phyloP scores from a whole-genome alignment of 2,329 filamentous ascomycete genomes.

The Hypoxylon sp. region DNA sequence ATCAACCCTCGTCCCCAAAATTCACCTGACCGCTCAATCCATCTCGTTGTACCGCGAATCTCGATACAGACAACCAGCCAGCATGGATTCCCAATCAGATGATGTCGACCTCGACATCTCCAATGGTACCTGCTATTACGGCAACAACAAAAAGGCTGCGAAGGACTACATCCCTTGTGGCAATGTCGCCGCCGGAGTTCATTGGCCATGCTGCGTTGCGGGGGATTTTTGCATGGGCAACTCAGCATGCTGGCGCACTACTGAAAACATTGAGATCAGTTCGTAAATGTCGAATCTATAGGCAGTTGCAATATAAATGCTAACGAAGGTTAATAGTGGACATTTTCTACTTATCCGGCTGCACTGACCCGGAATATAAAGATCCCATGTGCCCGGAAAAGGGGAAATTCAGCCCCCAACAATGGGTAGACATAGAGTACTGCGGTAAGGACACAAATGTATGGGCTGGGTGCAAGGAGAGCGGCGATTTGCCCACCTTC shows the following conservation, averaged over 20 bases:
- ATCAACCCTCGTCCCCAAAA: constrained; percentile 1
- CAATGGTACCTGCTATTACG: constrained; percentile 45
- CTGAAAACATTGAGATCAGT: constrained; percentile 20
- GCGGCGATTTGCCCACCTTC: constrained; percentile 18
- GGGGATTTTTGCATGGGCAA: constrained; percentile 43
- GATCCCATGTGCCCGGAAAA: constrained; percentile 40
- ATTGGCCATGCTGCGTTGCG: constrained; percentile 42
- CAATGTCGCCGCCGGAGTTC: constrained; percentile 34
- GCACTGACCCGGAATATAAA: constrained; percentile 42
- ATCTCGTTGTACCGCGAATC: constrained; percentile 8
- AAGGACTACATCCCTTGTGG: constrained; percentile 45
- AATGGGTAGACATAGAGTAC: constrained; percentile 35
- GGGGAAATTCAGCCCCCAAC: constrained; percentile 31
- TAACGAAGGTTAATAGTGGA: constrained; percentile 18
- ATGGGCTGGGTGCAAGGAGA: constrained; percentile 44
- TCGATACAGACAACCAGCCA: constrained; percentile 19
- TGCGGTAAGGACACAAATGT: constrained; percentile 23
- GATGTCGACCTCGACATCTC: constrained; percentile 34
- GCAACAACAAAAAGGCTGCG: constrained; percentile 4
- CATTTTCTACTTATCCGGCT: constrained; percentile 45
- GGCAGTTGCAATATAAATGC: background rate
- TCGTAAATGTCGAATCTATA: background rate
- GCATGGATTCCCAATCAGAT: constrained; percentile 24
- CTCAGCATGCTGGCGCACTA: constrained; percentile 38
- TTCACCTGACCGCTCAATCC: constrained; percentile 3